These are phyloP conservation scores for Lodderomyces oxycetoniae DNA, from an alignment of 1,139 yeast genomes.

Conservation along the genomic window DNA sequence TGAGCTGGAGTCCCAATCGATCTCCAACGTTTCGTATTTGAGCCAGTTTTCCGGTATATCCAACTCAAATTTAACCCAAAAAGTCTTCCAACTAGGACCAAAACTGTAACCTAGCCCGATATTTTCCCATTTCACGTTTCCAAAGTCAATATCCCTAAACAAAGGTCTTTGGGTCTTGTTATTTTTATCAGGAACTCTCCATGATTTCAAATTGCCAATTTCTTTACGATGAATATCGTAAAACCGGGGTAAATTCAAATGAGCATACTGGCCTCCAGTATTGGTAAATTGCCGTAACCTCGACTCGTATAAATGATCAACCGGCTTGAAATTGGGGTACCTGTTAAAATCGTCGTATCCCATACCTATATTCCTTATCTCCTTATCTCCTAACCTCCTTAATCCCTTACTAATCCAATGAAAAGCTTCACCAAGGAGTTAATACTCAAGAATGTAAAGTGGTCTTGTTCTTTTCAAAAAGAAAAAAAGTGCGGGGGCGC, in stretches of 20 bases:
- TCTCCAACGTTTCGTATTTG: conserved; percentile 46
- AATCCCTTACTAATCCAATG: too few species aligned
- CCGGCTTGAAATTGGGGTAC: conserved; percentile 79
- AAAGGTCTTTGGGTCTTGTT: conserved; percentile 63
- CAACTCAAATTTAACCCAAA: conserved; percentile 77
- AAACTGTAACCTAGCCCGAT: conserved; percentile 70
- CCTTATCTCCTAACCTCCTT: too few species aligned
- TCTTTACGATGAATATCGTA: conserved; percentile 59
- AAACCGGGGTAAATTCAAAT: conserved; percentile 76
- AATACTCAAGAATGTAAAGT: too few species aligned
- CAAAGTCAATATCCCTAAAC: conserved; percentile 57
- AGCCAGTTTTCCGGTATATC: conserved; percentile 61
- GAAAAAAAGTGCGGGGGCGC: too few species aligned
- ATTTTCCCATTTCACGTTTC: conserved; percentile 45
- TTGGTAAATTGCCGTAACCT: conserved; percentile 79
- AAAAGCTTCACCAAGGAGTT: too few species aligned
- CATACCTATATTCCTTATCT: conserved; percentile 7
- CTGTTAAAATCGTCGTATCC: conserved; percentile 36
- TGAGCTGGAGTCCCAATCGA: conserved; percentile 83
- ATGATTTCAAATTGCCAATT: conserved; percentile 46
- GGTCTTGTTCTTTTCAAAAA: too few species aligned
- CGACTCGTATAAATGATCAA: conserved; percentile 71
- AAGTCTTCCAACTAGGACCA: conserved; percentile 96
- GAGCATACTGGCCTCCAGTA: conserved; percentile 62
- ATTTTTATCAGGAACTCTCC: conserved; percentile 61